Evolutionary conservation across 176 grass and related monocot genomes (phyloP), one percentile per base, ranked within the genome.

Genomic region (Eremochloa ophiuroides): DNA sequence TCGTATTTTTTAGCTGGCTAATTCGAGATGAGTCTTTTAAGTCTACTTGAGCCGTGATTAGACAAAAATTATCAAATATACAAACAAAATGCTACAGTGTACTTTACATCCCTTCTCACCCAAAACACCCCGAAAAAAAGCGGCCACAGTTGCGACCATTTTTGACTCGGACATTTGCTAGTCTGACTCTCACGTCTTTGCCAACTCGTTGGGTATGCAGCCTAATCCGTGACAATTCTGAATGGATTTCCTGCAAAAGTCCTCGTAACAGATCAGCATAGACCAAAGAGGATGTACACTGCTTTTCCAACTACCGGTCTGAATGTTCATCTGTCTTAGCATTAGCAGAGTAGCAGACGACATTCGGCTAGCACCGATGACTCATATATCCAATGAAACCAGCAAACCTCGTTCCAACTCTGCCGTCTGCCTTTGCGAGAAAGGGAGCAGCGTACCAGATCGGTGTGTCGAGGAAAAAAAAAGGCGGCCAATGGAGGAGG

Each of bases 331-430:
- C 62, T 27, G 73, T 4, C 46, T 34, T 0, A 22, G 35, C 61
- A 55, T 34, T 0, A 22, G 35, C 61, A 55, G 61, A 58, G 46
- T 37, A 39, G 50, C 31, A 59, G 50, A 14, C 10, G 37, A 14
- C 27, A 41, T 37, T 27, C 60, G 13, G 67, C 62, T 39, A 22
- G 23, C 26, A 73, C 67, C 53, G 75, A 22, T 88, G 87, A 84
- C 81, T 88, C 87, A 80, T 74, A 80, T 61, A 16, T 62, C 61
- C 75, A 29, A 7, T 41, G 69, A 30, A 22, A 37, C 69, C 3
- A 22, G 27, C 61, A 26, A 4, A 61, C 25, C 64, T 35, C 35
- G 71, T 76, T 84, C 30, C 62, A 53, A 53, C 76, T 26, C 34
- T 35, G 34, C 34, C 34, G 34, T 35, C 34, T 5, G 34, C 34